Conservation (phyloP, 768 basidiomycete species). For the Hygrocybe punicea region DNA sequence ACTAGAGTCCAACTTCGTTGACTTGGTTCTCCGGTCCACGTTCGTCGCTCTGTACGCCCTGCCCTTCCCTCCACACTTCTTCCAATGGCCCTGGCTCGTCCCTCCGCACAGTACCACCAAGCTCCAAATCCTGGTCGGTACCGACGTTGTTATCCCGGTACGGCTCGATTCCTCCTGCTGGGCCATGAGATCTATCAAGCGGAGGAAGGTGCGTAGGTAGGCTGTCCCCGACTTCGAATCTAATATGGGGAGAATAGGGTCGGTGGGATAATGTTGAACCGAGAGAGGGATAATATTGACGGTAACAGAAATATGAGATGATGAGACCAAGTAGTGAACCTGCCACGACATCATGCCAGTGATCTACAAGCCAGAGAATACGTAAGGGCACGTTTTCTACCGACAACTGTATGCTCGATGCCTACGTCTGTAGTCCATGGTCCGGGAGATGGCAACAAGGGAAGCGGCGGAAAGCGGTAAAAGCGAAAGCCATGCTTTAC, state of each 20-base stretch:
- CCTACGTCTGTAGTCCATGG: slow-evolving; percentile 88
- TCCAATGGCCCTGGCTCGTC: slow-evolving; percentile 24
- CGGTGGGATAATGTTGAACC: slow-evolving; percentile 56
- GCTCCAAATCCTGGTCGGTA: slow-evolving; percentile 20
- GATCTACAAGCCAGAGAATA: slow-evolving; percentile 49
- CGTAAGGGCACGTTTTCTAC: background rate
- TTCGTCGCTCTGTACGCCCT: slow-evolving; percentile 4
- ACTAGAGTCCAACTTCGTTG: too few species aligned
- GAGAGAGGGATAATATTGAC: slow-evolving; percentile 83
- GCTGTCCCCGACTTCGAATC: slow-evolving; percentile 39
- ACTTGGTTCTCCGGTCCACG: background rate
- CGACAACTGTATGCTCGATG: slow-evolving; percentile 12
- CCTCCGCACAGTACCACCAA: slow-evolving; percentile 36
- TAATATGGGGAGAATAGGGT: slow-evolving; percentile 69
- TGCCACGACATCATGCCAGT: slow-evolving; percentile 87
- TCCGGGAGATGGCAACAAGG: slow-evolving; percentile 78
- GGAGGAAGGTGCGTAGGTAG: slow-evolving; percentile 39
- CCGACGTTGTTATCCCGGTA: slow-evolving; percentile 9
- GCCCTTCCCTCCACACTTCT: slow-evolving; percentile 28
- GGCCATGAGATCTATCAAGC: background rate
- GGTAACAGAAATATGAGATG: slow-evolving; percentile 65
- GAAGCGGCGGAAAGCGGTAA: slow-evolving; percentile 74
- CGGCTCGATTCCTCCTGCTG: background rate
- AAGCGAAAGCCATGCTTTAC: slow-evolving; percentile 82
- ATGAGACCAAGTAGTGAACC: slow-evolving; percentile 65